Percentiles rank a stretch among this genome's conserved stretches.
phyloP scores from a whole-genome alignment of 805 yeast species.

The Wickerhamiella qilinensis region DNA sequence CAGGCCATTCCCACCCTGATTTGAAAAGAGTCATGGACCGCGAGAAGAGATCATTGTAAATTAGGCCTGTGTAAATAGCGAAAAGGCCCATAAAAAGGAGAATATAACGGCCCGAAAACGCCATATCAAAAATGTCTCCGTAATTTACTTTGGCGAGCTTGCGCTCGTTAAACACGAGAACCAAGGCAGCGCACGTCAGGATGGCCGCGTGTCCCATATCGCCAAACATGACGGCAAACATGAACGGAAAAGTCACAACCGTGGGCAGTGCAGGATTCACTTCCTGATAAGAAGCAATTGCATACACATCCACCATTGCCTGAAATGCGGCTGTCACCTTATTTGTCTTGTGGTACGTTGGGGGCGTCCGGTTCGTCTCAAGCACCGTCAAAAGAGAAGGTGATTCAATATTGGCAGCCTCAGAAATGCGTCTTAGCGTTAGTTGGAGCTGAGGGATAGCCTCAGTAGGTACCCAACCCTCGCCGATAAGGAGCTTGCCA shows the following conservation, averaged over 20 bases:
- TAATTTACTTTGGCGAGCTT: slow-evolving; percentile 51
- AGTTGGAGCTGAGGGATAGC: slow-evolving; percentile 52
- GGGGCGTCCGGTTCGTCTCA: slow-evolving; percentile 73
- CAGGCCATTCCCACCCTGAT: slow-evolving; percentile 93
- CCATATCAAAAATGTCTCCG: slow-evolving; percentile 96
- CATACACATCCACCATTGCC: slow-evolving; percentile 87
- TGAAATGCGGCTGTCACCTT: slow-evolving; percentile 91
- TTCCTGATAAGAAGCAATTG: slow-evolving; percentile 82
- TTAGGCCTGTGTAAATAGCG: slow-evolving; percentile 87
- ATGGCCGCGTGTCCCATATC: slow-evolving; percentile 93
- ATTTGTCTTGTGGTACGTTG: slow-evolving; percentile 88
- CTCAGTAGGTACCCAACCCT: slow-evolving; percentile 89
- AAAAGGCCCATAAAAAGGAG: slow-evolving; percentile 82
- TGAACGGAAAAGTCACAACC: slow-evolving; percentile 87
- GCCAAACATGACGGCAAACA: slow-evolving; percentile 99
- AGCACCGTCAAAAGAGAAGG: slow-evolving; percentile 39
- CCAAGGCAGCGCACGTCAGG: slow-evolving; percentile 54
- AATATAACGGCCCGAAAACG: slow-evolving; percentile 82
- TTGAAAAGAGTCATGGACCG: slow-evolving; percentile 74
- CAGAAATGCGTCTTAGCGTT: slow-evolving; percentile 49
- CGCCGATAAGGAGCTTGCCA: slow-evolving; percentile 79
- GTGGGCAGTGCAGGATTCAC: slow-evolving; percentile 95
- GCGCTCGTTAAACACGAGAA: slow-evolving; percentile 58
- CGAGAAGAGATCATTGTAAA: slow-evolving; percentile 89
- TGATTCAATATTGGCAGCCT: slow-evolving; percentile 27